A percentile compares a stretch with the other conserved stretches of the same genome.
phyloP scores from a whole-genome alignment of 192 early-diverging fungal genomes.

The Coemansia sp. region DNA sequence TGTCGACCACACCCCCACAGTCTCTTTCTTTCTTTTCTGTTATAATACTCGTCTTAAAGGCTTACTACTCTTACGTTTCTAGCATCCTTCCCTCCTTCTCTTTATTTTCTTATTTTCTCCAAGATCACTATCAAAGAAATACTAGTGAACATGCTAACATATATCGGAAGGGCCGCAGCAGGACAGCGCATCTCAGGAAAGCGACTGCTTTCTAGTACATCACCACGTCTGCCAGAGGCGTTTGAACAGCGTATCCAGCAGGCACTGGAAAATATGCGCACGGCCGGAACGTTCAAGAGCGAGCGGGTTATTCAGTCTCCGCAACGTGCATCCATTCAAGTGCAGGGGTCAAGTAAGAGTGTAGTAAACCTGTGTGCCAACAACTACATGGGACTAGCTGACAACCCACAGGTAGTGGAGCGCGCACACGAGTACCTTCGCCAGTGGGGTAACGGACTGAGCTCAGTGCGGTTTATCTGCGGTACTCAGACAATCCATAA shows the following conservation, averaged over 20 bases:
- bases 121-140: neutral
- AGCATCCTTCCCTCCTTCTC: neutral
- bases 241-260: slow-evolving; percentile 46
- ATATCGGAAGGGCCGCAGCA: neutral
- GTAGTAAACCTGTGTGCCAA: slow-evolving; percentile 72
- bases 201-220: slow-evolving; percentile 2
- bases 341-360: slow-evolving; percentile 37
- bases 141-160: neutral
- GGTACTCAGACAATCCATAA: slow-evolving; percentile 72
- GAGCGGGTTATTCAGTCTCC: slow-evolving; percentile 64
- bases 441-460: slow-evolving; percentile 63
- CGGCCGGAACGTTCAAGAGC: slow-evolving; percentile 66
- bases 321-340: slow-evolving; percentile 57
- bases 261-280: slow-evolving; percentile 57
- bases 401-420: slow-evolving; percentile 58
- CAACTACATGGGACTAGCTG: slow-evolving; percentile 69
- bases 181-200: neutral
- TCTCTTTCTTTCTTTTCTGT: neutral
- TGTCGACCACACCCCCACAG: no score
- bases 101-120: slow-evolving; percentile 1
- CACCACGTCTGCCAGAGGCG: slow-evolving; percentile 27
- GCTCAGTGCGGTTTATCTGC: slow-evolving; percentile 71
- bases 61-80: neutral
- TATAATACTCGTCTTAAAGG: neutral
- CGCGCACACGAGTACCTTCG: slow-evolving; percentile 57